Base-by-base conservation (phyloP, 2,329 filamentous ascomycete genomes). In the Clonostachys chloroleuca region DNA sequence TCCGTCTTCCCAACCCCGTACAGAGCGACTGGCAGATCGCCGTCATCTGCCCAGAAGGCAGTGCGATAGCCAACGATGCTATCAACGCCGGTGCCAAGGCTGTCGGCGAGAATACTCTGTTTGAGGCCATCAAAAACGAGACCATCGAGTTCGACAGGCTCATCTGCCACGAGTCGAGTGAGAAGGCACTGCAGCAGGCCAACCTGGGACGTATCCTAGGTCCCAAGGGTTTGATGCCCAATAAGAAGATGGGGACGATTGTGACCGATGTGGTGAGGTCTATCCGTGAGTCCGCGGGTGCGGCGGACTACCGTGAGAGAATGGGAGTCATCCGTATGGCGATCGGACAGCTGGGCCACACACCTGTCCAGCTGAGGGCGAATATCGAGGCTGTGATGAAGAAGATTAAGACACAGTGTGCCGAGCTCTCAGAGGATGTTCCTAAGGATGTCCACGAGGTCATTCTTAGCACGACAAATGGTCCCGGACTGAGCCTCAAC, bases 211-310 rank as follows among this genome's bases (percentile, higher is more conserved):
- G 86, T 54, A 78, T 96, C 40, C 75, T 99, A 17, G 94, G 94
- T 59, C 94, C 95, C 42, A 85, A 82, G 67, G 92, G 92, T 4
- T 68, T 99, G 60, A 97, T 99, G 94, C 94, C 94, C 6, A 95
- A 82, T 64, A 72, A 80, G 50, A 96, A 96, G 75, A 83, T 83
- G 52, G 91, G 90, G 54, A 97, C 94, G 1, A 87, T 99, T 47
- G 90, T 95, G 20, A 86, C 80, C 60, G 87, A 95, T 62, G 80
- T 96, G 14, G 78, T 78, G 46, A 67, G 75, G n/a, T 78, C 84
- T 34, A 87, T 99, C 59, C 81, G 80, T 58, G 89, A 92, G 55
- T 83, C 96, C 68, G 83, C 90, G 13, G 91, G 92, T 51, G 89
- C 85, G 46, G 88, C 85, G 46, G 84, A 92, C 56, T 99, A 96